Conservation (phyloP, 495 filamentous ascomycete species). For the Amorphotheca resinae region DNA sequence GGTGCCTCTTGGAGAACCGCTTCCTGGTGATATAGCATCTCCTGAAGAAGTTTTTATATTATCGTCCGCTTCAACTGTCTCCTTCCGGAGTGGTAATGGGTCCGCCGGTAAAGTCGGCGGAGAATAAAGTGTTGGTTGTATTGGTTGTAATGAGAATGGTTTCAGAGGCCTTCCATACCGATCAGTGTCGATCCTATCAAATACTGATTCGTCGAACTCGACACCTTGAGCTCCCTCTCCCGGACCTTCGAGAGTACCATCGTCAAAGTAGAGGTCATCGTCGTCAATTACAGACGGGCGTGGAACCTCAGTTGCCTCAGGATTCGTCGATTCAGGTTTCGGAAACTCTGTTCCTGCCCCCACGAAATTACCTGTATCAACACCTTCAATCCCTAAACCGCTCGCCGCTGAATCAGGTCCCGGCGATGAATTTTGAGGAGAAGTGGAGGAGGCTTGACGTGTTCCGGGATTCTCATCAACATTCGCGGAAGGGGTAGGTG, state of each 20-base stretch:
- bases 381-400: constrained; percentile 24
- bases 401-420: constrained; percentile 18
- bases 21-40: neutral
- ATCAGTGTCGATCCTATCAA: constrained; percentile 54
- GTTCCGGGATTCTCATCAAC: constrained; percentile 3
- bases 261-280: constrained; percentile 76
- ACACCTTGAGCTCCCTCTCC: constrained; percentile 35
- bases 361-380: constrained; percentile 6
- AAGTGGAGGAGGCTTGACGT: constrained; percentile 1
- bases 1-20: neutral
- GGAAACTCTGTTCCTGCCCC: constrained; percentile 1
- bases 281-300: constrained; percentile 30
- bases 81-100: too few species aligned
- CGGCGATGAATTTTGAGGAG: neutral
- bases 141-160: constrained; percentile 31
- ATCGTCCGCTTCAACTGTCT: constrained; percentile 1
- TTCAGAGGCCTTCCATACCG: constrained; percentile 41
- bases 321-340: constrained; percentile 5
- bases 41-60: neutral
- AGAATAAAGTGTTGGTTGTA: constrained; percentile 12
- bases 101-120: constrained; percentile 13
- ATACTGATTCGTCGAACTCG: constrained; percentile 67
- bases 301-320: constrained; percentile 6
- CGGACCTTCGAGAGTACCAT: constrained; percentile 50
- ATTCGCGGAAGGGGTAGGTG: constrained; percentile 5